Evolutionary conservation across 73 alveolate genomes (phyloP).

Genomic region (Tetrahymena borealis): DNA sequence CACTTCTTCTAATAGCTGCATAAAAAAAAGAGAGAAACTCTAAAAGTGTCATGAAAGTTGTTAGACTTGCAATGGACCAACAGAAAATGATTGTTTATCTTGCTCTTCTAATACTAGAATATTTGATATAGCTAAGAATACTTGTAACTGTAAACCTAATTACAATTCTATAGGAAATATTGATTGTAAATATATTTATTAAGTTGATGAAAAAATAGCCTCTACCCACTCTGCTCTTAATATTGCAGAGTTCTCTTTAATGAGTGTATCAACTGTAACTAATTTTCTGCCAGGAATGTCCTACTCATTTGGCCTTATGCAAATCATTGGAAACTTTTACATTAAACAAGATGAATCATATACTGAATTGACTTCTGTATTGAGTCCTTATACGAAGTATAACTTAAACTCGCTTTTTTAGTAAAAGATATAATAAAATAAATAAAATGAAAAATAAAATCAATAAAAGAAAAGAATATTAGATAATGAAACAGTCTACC

Average conservation of each 20-base stretch:
- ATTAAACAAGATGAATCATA: not conserved
- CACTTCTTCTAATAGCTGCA: no score
- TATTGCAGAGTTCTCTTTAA: not conserved
- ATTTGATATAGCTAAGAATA: not conserved
- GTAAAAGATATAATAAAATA: not conserved
- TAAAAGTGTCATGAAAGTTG: not conserved
- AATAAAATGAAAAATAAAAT: not conserved
- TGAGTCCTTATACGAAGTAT: not conserved
- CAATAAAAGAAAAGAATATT: not conserved
- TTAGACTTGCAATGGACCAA: not conserved
- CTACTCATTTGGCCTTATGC: not conserved
- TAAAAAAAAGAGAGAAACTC: not conserved
- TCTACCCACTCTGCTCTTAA: not conserved
- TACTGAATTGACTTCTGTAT: not conserved
- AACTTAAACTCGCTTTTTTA: not conserved
- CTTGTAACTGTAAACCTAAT: not conserved
- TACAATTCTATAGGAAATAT: not conserved
- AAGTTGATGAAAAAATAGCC: not conserved
- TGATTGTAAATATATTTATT: not conserved
- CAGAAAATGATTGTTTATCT: not conserved
- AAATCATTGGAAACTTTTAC: not conserved
- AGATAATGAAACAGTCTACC: not conserved
- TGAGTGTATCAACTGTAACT: not conserved
- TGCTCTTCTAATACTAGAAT: not conserved
- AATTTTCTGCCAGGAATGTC: not conserved